Conservation (phyloP, 75 land plant species). For the Pinus albicaulis region DNA sequence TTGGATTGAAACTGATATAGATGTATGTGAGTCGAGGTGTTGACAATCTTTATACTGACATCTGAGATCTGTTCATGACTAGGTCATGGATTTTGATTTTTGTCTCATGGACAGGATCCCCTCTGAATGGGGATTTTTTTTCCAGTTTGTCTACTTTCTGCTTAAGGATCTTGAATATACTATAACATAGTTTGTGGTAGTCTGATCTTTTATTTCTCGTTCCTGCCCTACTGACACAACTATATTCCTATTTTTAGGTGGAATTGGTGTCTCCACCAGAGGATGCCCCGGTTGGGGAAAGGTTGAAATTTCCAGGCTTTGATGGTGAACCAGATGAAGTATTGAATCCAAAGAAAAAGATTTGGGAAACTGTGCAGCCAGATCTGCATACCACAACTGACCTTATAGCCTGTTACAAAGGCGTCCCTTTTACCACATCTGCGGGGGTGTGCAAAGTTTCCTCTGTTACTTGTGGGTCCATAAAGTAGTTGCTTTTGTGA, state of each 20-base stretch:
- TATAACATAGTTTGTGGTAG: background rate
- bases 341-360: constrained; percentile 92
- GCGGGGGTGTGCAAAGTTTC: constrained; percentile 86
- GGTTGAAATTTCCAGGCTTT: constrained; percentile 79
- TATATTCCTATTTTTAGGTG: constrained; percentile 17
- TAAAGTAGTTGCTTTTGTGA: constrained; percentile 30
- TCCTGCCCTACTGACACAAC: background rate
- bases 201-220: background rate
- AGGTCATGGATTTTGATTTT: background rate
- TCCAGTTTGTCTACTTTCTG: background rate
- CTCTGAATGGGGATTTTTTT: background rate
- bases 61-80: background rate
- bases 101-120: background rate
- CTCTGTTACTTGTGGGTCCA: constrained; percentile 64
- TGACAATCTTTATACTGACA: background rate
- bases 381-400: constrained; percentile 62
- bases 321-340: constrained; percentile 79
- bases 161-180: background rate
- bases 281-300: constrained; percentile 75
- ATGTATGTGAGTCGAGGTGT: background rate
- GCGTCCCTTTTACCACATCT: constrained; percentile 79
- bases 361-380: constrained; percentile 87
- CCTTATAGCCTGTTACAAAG: constrained; percentile 79
- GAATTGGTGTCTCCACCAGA: constrained; percentile 89
- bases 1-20: background rate